A percentile compares a stretch with the other conserved stretches of the same genome.
phyloP scores from a whole-genome alignment of 768 basidiomycete genomes.

The Pleurotus tuber-regium region DNA sequence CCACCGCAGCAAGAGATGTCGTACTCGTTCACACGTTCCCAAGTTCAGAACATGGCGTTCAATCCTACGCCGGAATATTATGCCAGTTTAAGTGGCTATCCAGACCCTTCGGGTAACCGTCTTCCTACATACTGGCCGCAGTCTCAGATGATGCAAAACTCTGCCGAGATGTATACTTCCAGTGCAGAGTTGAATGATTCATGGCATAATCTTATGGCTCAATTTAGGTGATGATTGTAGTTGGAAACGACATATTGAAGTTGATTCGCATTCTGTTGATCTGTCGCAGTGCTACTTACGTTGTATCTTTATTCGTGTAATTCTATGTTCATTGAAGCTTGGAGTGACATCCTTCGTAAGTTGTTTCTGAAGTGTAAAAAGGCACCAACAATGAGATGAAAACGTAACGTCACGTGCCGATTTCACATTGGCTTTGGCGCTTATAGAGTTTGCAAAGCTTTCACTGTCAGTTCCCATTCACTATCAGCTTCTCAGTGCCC shows the following conservation, averaged over 20 bases:
- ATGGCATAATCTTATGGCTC: constrained; percentile 48
- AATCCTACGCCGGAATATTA: constrained; percentile 31
- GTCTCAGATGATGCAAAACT: constrained; percentile 14
- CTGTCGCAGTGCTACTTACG: neutral
- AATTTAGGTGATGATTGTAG: constrained; percentile 31
- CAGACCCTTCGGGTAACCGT: constrained; percentile 21
- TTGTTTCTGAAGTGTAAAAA: too few species aligned
- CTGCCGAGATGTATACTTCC: constrained; percentile 14
- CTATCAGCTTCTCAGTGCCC: neutral
- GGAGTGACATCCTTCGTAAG: too few species aligned
- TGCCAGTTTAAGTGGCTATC: constrained; percentile 24
- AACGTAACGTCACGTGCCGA: neutral
- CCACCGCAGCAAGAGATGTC: constrained; percentile 14
- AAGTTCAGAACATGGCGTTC: constrained; percentile 23
- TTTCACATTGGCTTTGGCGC: neutral
- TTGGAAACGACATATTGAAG: neutral
- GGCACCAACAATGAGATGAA: too few species aligned
- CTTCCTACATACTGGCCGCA: constrained; percentile 21
- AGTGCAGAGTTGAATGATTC: constrained; percentile 36
- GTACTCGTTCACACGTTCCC: constrained; percentile 14
- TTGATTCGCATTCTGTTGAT: neutral
- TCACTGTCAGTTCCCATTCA: neutral
- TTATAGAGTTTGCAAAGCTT: neutral
- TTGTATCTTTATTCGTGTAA: constrained; percentile 6
- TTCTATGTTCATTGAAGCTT: too few species aligned